Conservation (phyloP, 208 protist species). For the Blastocrithidia nonstop region DNA sequence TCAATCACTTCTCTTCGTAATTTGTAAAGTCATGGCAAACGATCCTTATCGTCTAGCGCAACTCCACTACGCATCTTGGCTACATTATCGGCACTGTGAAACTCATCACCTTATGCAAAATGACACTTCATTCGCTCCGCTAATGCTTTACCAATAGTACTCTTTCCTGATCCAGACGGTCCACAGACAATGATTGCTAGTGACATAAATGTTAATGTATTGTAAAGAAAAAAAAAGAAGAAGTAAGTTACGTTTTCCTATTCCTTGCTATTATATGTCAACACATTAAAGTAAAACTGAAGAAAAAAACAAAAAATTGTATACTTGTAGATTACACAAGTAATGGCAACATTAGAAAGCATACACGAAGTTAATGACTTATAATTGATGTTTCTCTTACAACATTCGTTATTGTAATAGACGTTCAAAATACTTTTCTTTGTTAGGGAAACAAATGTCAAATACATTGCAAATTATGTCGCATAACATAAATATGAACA, state of each 20-base stretch:
- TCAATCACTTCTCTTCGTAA: slow-evolving; percentile 22
- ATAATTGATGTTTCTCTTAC: no score
- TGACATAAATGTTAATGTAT: neutral
- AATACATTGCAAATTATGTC: no score
- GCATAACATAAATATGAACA: no score
- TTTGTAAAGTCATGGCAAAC: slow-evolving; percentile 44
- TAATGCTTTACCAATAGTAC: slow-evolving; percentile 35
- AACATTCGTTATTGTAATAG: no score
- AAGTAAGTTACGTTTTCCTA: no score
- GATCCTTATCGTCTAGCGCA: slow-evolving; percentile 59
- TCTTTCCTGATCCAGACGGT: slow-evolving; percentile 61
- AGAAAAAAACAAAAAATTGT: neutral
- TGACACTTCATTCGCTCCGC: slow-evolving; percentile 17
- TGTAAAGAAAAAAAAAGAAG: slow-evolving; percentile 4
- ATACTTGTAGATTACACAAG: neutral
- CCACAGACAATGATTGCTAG: slow-evolving; percentile 47
- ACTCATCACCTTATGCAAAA: slow-evolving; percentile 62
- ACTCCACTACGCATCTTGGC: slow-evolving; percentile 47
- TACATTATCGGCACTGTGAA: slow-evolving; percentile 31
- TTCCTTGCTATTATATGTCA: no score
- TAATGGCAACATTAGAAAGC: no score
- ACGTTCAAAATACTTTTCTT: no score
- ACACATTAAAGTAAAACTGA: neutral
- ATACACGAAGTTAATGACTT: no score
- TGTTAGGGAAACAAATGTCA: no score